Conservation (phyloP, 352 stramenopile genomes). For the Thalassiosira sp. region DNA sequence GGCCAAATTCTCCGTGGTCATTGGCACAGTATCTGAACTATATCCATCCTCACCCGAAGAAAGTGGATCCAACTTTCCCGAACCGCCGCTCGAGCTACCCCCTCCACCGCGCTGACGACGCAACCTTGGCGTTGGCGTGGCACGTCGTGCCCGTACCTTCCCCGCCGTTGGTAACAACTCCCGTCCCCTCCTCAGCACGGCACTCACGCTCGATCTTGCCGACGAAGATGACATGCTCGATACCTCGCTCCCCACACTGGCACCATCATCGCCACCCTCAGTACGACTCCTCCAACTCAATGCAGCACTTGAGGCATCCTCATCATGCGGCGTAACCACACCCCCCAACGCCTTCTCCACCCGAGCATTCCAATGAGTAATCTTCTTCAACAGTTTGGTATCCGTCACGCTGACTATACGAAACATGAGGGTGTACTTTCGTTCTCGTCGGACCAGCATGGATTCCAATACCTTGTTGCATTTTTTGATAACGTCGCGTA, state of each 20-base stretch:
- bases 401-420: constrained; percentile 62
- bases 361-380: constrained; percentile 72
- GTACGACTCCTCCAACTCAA: constrained; percentile 11
- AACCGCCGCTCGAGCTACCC: no score
- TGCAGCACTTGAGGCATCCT: not conserved
- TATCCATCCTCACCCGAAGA: constrained; percentile 74
- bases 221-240: constrained; percentile 28
- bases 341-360: constrained; percentile 78
- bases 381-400: constrained; percentile 67
- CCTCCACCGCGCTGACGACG: constrained; percentile 22
- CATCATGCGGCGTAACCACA: constrained; percentile 42
- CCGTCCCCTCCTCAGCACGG: constrained; percentile 65
- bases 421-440: constrained; percentile 80
- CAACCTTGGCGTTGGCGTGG: constrained; percentile 72
- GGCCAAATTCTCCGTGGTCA: constrained; percentile 64
- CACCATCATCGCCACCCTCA: not conserved
- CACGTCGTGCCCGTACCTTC: constrained; percentile 67
- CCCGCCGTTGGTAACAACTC: constrained; percentile 70
- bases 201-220: constrained; percentile 31
- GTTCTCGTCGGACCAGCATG: constrained; percentile 75
- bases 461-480: constrained; percentile 81
- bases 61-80: no score
- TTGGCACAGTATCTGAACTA: constrained; percentile 52
- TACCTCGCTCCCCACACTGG: constrained; percentile 30
- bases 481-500: constrained; percentile 83